Base-by-base conservation (phyloP, 805 yeast species). In the Ogataea saltuana region DNA sequence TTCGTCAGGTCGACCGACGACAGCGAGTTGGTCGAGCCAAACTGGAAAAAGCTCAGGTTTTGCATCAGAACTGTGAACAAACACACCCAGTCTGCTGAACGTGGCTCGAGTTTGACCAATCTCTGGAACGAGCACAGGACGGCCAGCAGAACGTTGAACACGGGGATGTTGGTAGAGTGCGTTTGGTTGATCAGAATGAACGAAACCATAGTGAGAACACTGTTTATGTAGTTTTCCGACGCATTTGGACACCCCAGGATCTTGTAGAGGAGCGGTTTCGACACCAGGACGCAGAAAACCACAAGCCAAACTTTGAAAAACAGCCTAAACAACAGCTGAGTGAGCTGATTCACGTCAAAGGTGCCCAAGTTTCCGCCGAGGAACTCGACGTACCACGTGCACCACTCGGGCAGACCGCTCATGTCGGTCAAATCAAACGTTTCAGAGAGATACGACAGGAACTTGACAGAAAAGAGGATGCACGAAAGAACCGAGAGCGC, bases 1-100 rank as follows among this genome's bases (percentile, higher is more conserved):
- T 91, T 90, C 0, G 96, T 80, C 18, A 93, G 71, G 56, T 91
- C 97, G 17, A 93, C 81, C 0, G 97, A 84, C 0, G 97, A 91
- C 53, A 93, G 73, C 29, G 96, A 88, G 58, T 93, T 93, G 0
- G 98, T 89, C 39, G 87, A 88, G 0, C 98, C 98, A 60, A 85
- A 73, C 16, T 87, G 86, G 67, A 87, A 93, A 60, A 91, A 93
- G 0, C 89, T 68, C 31, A 88, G 68, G 52, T 88, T 82, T 59
- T 88, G 95, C 37, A 88, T 51, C 17, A 84, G 60, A 3, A 88
- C 50, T 2, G 67, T 65, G 45, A 74, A 63, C 3, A 70, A 32
- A 0, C 64, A 43, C 4, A 58, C 39, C 4, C 46, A 42, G 48
- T 46, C 60, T 15, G 52, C 46, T 28, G 35, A 35, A 25, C 34